Percentiles rank a stretch among this genome's conserved stretches.
These are phyloP conservation scores for Pseudoturritis turrita DNA, from an alignment of 345 rosid genomes.

Conservation along the genomic window DNA sequence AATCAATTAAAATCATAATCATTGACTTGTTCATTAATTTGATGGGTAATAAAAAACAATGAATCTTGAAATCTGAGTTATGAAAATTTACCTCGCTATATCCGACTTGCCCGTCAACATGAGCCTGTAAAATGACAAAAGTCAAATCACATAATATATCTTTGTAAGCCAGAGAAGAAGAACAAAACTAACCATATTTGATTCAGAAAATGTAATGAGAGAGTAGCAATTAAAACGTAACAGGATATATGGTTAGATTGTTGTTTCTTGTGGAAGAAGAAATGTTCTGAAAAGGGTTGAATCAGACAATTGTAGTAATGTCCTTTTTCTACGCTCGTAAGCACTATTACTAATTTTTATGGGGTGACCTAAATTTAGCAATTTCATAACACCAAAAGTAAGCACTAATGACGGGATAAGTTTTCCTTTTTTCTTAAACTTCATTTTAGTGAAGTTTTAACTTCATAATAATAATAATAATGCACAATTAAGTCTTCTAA, in stretches of 20 bases:
- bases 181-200: slow-evolving; percentile 21
- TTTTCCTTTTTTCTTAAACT: neutral
- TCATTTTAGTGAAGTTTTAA: slow-evolving; percentile 18
- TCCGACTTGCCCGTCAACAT: slow-evolving; percentile 28
- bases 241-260: neutral
- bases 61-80: neutral
- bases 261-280: slow-evolving; percentile 15
- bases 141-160: neutral
- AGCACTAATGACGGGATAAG: slow-evolving; percentile 14
- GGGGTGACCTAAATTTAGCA: slow-evolving; percentile 11
- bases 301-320: neutral
- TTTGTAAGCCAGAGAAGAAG: neutral
- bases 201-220: neutral
- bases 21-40: neutral
- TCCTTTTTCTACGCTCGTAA: slow-evolving; percentile 20
- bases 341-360: neutral
- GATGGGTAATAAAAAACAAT: neutral
- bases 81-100: slow-evolving; percentile 28
- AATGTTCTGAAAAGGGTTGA: slow-evolving; percentile 8
- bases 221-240: slow-evolving; percentile 1
- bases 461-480: neutral
- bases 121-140: slow-evolving; percentile 26
- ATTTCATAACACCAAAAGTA: slow-evolving; percentile 18
- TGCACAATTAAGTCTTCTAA: slow-evolving; percentile 1
- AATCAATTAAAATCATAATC: neutral